Evolutionary conservation across 768 basidiomycete species (phyloP), one percentile per base, ranked within the genome.

Genomic region (Pleurotus giganteus): DNA sequence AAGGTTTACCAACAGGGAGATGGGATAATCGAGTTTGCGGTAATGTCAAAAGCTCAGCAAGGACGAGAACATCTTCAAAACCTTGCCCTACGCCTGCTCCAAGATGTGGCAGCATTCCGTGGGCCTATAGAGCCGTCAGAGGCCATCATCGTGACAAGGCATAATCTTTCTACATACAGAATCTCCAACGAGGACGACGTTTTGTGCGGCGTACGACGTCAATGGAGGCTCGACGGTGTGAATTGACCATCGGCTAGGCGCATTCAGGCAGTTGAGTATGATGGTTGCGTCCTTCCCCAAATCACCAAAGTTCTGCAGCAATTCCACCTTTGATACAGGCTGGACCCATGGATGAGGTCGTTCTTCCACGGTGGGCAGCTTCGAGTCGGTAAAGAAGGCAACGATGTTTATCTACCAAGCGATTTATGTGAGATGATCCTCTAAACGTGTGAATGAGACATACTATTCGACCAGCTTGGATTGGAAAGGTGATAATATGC

Each of bases 61-160:
- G 65, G 4, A 78, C 62, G 42, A 75, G 74, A 0, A 74, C 77
- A 56, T 84, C 84, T 60, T 85, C 83, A 26, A 84, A 72, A 1
- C 80, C 83, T 66, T 85, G 83, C 6, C 83, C 79, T 6, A 79
- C 80, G 1, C 83, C 83, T 0, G 81, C 74, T 2, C 82, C 82
- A 8, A 84, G 66, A 63, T 84, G 82, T 0, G 84, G 82, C 29
- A 75, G 60, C 83, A 84, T 84, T 0, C 69, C 81, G 60, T 85
- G 83, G 7, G 83, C 83, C 77, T 77, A n/a, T 21, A 54, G 59
- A 11, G 7, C n/a, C 37, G 19, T 31, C 13, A 13, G 41, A 36
- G 41, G 52, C 29, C n/a, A 46, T 12, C 45, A 49, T 13, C 24
- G 46, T 19, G 15, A 27, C 17, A 39, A 29, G 17, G 11, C 2